Conservation (phyloP, 179 eudicot species). For the Camellia oleifera region DNA sequence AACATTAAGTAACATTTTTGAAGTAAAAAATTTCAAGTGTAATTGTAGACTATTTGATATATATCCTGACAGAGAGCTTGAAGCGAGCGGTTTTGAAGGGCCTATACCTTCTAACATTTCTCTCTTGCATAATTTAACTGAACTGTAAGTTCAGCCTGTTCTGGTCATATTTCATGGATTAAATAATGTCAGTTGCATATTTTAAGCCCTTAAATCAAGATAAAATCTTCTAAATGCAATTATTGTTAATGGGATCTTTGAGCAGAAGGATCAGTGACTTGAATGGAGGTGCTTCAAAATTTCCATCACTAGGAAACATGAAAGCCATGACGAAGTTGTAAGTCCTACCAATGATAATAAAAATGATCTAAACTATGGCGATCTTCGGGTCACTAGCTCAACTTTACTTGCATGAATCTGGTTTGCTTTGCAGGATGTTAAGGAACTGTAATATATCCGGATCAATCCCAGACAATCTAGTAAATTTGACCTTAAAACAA, state of each 20-base stretch:
- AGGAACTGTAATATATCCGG: no score
- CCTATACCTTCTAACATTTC: slow-evolving; percentile 56
- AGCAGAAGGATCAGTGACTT: slow-evolving; percentile 59
- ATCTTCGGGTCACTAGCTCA: not conserved
- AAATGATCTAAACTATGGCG: not conserved
- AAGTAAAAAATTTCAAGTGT: not conserved
- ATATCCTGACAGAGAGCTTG: slow-evolving; percentile 36
- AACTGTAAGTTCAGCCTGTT: slow-evolving; percentile 38
- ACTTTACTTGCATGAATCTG: not conserved
- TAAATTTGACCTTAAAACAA: slow-evolving; percentile 24
- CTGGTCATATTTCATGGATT: not conserved
- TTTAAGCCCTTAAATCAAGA: no score
- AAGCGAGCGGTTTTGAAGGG: slow-evolving; percentile 55
- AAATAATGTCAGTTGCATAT: not conserved
- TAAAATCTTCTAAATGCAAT: no score
- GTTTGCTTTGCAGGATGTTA: not conserved
- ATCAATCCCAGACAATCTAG: slow-evolving; percentile 1
- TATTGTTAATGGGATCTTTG: not conserved
- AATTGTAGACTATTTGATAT: not conserved
- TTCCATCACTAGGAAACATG: slow-evolving; percentile 43
- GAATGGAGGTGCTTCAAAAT: slow-evolving; percentile 33
- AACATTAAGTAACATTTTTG: not conserved
- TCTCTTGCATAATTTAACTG: slow-evolving; percentile 27
- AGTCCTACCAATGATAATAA: slow-evolving; percentile 1
- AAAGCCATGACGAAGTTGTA: slow-evolving; percentile 32